Percentiles rank a stretch among this genome's conserved stretches.
Conservation (phyloP, 2,329 filamentous ascomycete species). For the Fusarium caatingaense region DNA sequence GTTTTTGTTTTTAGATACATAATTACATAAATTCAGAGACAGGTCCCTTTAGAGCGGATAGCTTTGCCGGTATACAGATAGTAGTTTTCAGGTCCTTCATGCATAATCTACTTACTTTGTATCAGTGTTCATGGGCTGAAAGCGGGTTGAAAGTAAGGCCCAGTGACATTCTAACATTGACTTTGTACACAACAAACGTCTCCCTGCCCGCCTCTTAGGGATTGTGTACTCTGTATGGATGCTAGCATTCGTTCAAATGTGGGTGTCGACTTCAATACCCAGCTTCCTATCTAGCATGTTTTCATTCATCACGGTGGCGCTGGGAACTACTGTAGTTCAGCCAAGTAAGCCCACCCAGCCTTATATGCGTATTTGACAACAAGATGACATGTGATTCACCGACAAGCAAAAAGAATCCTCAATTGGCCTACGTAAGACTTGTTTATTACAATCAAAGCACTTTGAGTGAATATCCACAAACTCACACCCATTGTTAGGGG, state of each 20-base stretch:
- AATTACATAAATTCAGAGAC: neutral
- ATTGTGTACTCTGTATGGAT: neutral
- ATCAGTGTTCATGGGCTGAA: neutral
- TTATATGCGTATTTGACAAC: conserved; percentile 1
- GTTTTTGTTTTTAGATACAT: conserved; percentile 11
- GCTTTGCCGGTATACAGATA: neutral
- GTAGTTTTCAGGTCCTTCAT: neutral
- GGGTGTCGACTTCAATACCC: neutral
- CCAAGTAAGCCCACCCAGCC: conserved; percentile 6
- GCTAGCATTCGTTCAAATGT: neutral
- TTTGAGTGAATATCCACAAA: neutral
- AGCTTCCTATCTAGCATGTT: neutral
- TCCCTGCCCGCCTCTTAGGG: neutral
- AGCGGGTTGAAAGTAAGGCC: neutral
- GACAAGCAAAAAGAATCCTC: neutral
- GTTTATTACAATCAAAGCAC: neutral
- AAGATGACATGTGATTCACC: neutral
- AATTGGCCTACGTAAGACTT: neutral
- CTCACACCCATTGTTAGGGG: neutral
- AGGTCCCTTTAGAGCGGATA: neutral
- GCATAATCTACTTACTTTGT: neutral
- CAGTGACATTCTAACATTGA: neutral
- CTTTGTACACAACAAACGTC: neutral
- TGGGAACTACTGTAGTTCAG: neutral
- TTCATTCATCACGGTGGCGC: neutral